Evolutionary conservation across 495 filamentous ascomycete genomes (phyloP).

Genomic region (Staphylotrichum tortipilum): DNA sequence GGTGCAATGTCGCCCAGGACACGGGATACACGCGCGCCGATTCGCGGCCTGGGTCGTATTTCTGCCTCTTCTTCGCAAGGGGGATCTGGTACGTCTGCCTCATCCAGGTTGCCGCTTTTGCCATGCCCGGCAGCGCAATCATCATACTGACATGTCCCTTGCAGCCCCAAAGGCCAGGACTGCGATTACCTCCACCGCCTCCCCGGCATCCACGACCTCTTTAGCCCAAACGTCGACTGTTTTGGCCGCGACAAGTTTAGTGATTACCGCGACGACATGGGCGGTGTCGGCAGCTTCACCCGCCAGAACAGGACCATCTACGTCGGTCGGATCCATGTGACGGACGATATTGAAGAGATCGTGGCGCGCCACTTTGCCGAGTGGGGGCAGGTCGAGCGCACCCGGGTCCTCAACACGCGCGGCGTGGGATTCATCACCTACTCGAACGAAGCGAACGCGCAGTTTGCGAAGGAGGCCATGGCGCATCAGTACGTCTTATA

Average conservation of each 20-base stretch:
- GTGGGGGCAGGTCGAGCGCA: conserved; percentile 86
- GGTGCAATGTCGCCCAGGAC: conserved; percentile 77
- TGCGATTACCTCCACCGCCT: conserved; percentile 93
- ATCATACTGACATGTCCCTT: conserved; percentile 31
- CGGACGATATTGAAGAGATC: conserved; percentile 97
- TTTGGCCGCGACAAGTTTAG: conserved; percentile 84
- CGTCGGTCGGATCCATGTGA: conserved; percentile 85
- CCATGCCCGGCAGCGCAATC: neutral
- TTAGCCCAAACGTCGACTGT: conserved; percentile 82
- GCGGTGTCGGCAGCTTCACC: conserved; percentile 83
- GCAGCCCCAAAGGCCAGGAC: conserved; percentile 64
- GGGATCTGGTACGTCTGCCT: conserved; percentile 28
- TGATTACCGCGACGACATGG: conserved; percentile 94
- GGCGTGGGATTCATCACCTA: conserved; percentile 93
- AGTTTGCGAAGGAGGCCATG: conserved; percentile 92
- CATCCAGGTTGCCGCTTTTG: neutral
- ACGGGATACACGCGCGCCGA: conserved; percentile 86
- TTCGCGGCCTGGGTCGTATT: conserved; percentile 63
- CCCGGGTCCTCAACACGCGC: conserved; percentile 77
- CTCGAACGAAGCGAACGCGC: conserved; percentile 71
- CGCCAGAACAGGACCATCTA: conserved; percentile 90
- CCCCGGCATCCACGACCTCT: conserved; percentile 73
- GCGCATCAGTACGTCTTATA: conserved; percentile 51
- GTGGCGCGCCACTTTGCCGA: conserved; percentile 87
- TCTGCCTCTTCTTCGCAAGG: conserved; percentile 83